Evolutionary conservation across 495 filamentous ascomycete genomes (phyloP).

Genomic region (Lichenothelia convexa): DNA sequence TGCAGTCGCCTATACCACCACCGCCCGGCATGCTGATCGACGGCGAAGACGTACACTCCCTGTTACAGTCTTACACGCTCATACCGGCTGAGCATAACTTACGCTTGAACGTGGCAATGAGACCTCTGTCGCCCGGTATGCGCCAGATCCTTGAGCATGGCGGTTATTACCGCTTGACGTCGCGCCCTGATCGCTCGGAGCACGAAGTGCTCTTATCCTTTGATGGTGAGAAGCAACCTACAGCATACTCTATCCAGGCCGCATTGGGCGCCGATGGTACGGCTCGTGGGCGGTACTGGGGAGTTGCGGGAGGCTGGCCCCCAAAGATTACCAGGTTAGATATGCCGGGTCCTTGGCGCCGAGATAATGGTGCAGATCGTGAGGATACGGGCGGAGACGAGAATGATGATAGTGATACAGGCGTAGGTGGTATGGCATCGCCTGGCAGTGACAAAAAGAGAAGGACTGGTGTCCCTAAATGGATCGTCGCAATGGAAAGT

Average conservation of each 20-base stretch:
- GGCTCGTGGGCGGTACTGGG: neutral
- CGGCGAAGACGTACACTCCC: conserved; percentile 27
- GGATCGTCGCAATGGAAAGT: conserved; percentile 16
- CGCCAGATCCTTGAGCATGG: conserved; percentile 8
- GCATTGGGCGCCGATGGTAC: conserved; percentile 1
- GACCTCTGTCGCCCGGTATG: conserved; percentile 13
- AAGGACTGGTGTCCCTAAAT: conserved; percentile 5
- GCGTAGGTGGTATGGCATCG: no score
- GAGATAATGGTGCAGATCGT: neutral
- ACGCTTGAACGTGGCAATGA: conserved; percentile 12
- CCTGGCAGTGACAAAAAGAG: neutral
- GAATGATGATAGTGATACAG: no score
- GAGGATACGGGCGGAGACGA: neutral
- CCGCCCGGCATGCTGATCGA: conserved; percentile 20
- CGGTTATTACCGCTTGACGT: conserved; percentile 13
- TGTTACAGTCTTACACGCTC: conserved; percentile 32
- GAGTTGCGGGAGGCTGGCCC: no score
- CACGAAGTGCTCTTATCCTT: conserved; percentile 17
- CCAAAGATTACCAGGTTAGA: neutral
- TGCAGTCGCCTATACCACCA: conserved; percentile 13
- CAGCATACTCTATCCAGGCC: neutral
- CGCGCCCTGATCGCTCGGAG: conserved; percentile 3
- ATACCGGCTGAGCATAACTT: conserved; percentile 25
- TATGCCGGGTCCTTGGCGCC: neutral
- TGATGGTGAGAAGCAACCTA: conserved; percentile 11